Evolutionary conservation across 305 asterid species (phyloP).

Genomic region (Andrographis paniculata): DNA sequence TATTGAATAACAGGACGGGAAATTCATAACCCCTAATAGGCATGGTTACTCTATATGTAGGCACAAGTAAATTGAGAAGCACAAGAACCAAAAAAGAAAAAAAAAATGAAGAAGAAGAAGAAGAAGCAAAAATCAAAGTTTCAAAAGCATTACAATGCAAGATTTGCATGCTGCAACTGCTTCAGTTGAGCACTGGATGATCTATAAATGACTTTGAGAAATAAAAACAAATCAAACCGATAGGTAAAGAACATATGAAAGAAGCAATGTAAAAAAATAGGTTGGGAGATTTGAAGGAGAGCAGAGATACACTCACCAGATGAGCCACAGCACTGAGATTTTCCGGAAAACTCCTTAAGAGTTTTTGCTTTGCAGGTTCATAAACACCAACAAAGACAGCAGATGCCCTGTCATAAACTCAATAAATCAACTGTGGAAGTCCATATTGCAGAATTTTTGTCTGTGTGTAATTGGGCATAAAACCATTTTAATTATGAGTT

Average conservation of each 20-base stretch:
- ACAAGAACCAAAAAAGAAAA: no score
- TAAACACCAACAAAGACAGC: constrained; percentile 94
- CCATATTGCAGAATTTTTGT: no score
- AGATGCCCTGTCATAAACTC: constrained; percentile 64
- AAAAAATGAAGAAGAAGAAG: no score
- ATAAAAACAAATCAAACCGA: no score
- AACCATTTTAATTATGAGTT: no score
- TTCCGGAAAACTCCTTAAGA: constrained; percentile 69
- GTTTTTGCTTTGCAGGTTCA: constrained; percentile 89
- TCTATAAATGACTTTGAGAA: background rate
- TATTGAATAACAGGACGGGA: background rate
- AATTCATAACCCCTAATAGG: background rate
- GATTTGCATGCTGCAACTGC: background rate
- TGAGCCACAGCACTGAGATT: constrained; percentile 89
- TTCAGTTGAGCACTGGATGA: background rate
- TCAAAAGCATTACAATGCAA: background rate
- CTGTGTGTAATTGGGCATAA: no score
- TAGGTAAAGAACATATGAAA: background rate
- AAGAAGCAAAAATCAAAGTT: no score
- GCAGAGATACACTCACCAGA: constrained; percentile 51
- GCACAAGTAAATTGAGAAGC: background rate
- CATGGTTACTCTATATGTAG: background rate
- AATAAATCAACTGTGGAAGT: constrained; percentile 11
- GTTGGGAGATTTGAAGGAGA: background rate
- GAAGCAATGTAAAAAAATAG: background rate